Evolutionary conservation across 495 filamentous ascomycete genomes (phyloP).

Genomic region (Penicillium pancosmium): DNA sequence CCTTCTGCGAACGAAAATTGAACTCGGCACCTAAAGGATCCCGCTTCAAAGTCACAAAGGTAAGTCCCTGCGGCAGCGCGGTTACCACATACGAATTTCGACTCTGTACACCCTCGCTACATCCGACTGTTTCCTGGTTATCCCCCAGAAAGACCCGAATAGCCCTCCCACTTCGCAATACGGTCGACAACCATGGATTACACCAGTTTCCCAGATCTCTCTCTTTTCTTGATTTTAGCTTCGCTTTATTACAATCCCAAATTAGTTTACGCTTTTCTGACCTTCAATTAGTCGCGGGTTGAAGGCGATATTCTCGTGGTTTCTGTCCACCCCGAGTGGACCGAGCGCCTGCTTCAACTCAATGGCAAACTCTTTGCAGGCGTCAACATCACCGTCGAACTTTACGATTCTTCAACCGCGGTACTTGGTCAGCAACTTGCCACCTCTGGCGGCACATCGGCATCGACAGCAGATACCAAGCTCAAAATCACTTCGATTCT

Average conservation of each 20-base stretch:
- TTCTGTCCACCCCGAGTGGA: slow-evolving; percentile 64
- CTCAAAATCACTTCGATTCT: slow-evolving; percentile 60
- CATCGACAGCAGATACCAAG: slow-evolving; percentile 48
- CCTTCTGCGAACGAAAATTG: slow-evolving; percentile 75
- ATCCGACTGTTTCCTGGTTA: slow-evolving; percentile 48
- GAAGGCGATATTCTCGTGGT: slow-evolving; percentile 71
- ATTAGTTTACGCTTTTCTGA: slow-evolving; percentile 70
- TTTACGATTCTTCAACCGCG: slow-evolving; percentile 30
- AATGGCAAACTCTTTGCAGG: slow-evolving; percentile 69
- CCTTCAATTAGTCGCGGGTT: slow-evolving; percentile 67
- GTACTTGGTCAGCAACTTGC: slow-evolving; percentile 28
- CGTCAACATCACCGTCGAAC: slow-evolving; percentile 56
- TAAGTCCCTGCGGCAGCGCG: slow-evolving; percentile 53
- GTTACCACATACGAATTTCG: slow-evolving; percentile 49
- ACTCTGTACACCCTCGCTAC: slow-evolving; percentile 32
- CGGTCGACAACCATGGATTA: slow-evolving; percentile 41
- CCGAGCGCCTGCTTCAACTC: slow-evolving; percentile 60
- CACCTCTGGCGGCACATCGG: slow-evolving; percentile 27
- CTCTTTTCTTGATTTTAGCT: slow-evolving; percentile 43
- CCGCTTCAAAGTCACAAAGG: slow-evolving; percentile 76
- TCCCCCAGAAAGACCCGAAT: slow-evolving; percentile 36
- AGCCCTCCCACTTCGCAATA: slow-evolving; percentile 43
- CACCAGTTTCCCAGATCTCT: slow-evolving; percentile 28
- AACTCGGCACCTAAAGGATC: slow-evolving; percentile 58
- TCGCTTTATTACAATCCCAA: slow-evolving; percentile 45